Base-by-base conservation (phyloP, 345 rosid genomes). In the Limnanthes douglasii region DNA sequence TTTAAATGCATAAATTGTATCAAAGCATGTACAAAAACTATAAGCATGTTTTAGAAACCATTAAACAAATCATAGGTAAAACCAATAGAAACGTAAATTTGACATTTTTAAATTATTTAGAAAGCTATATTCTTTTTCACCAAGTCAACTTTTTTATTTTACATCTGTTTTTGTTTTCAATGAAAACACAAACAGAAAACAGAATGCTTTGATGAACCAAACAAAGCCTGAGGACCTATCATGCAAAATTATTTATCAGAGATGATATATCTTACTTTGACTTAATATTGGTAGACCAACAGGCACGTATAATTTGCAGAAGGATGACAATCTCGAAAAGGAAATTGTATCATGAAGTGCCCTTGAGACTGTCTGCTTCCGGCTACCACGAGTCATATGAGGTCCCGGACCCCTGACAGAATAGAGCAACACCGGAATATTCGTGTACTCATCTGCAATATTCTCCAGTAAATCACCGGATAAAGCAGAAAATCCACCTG, bases 401-500 rank as follows among this genome's bases (percentile, higher is more conserved):
- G 80, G 57, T 52, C 39, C 8, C 10, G 90, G 73, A 60, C 55
- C 62, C 57, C 77, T 61, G 24, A 61, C 78, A 10, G 86, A 43
- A 38, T 80, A 90, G 19, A 80, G 81, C 53, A 80, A 42, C 15
- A 77, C 78, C 25, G 96, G 94, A 15, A 73, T 56, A 33, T 63
- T 74, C 0, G 75, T 26, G 58, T 90, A 84, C 18, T 77, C 95
- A 69, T 80, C 96, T 0, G 81, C 90, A 33, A 90, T 63, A 47
- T 31, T 68, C 71, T 90, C 96, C 16, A 90, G 43, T 55, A 90
- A 66, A 24, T 84, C 96, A 0, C 62, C 72, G 22, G 96, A 86
- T 36, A 90, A 8, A 46, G 96, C 66, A 1, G 96, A 68, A 48
- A 90, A 90, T 21, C 96, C 92, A 34, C 96, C 96, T 0, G 78